phyloP scores from a whole-genome alignment of 768 basidiomycete genomes.

The Tricholoma sp. region DNA sequence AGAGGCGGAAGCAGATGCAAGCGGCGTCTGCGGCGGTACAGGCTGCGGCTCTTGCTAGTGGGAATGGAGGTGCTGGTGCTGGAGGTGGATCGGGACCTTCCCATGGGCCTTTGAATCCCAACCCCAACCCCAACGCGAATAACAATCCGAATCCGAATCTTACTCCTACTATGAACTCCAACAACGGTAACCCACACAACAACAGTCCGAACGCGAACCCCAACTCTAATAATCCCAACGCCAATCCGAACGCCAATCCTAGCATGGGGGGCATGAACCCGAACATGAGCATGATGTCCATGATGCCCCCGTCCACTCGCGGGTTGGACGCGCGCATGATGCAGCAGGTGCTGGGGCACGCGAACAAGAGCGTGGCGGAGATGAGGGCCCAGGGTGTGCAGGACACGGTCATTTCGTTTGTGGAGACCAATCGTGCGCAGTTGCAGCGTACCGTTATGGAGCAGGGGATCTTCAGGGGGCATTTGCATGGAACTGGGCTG shows the following conservation, averaged over 20 bases:
- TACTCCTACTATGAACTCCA: background rate
- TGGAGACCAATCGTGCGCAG: slow-evolving; percentile 50
- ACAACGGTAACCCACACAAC: background rate
- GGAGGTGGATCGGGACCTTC: slow-evolving; percentile 1
- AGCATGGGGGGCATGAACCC: background rate
- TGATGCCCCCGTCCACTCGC: slow-evolving; percentile 4
- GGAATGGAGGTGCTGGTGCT: background rate
- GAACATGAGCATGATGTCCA: background rate
- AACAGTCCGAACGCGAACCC: background rate
- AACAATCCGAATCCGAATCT: background rate
- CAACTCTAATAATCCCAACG: background rate
- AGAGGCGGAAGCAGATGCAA: slow-evolving; percentile 25
- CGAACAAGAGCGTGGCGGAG: slow-evolving; percentile 40
- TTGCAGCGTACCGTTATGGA: slow-evolving; percentile 38
- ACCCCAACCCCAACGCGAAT: background rate
- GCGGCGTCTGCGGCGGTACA: slow-evolving; percentile 7
- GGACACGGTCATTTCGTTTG: slow-evolving; percentile 46
- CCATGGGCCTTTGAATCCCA: background rate
- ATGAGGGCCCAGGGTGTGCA: slow-evolving; percentile 47
- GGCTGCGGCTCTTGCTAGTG: slow-evolving; percentile 2
- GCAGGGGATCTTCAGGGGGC: slow-evolving; percentile 30
- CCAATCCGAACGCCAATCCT: background rate
- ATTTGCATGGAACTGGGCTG: slow-evolving; percentile 1
- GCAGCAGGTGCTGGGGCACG: slow-evolving; percentile 42
- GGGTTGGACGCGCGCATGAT: slow-evolving; percentile 30